Evolutionary conservation across 2,329 filamentous ascomycete species (phyloP).

Genomic region (Lithohypha guttulata): DNA sequence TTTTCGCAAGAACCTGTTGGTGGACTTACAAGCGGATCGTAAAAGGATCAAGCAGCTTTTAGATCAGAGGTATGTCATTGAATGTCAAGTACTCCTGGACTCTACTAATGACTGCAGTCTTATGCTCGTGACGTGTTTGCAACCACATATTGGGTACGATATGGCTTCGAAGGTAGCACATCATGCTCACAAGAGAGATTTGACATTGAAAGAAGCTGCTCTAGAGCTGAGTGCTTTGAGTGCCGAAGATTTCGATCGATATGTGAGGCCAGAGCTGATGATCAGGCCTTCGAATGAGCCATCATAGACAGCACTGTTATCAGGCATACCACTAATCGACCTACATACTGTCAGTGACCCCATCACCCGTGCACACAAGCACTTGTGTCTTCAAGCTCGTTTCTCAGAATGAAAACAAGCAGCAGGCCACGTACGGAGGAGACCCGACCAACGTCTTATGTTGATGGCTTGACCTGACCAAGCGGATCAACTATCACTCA

Average conservation of each 20-base stretch:
- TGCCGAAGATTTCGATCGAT: conserved; percentile 65
- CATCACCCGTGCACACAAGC: too few relatives aligned
- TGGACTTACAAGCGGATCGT: conserved; percentile 71
- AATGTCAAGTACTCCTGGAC: neutral
- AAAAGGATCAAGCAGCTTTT: conserved; percentile 69
- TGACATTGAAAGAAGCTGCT: conserved; percentile 72
- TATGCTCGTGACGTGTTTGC: conserved; percentile 86
- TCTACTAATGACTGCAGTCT: conserved; percentile 40
- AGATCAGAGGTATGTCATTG: conserved; percentile 61
- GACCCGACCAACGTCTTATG: too few relatives aligned
- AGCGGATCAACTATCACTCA: too few relatives aligned
- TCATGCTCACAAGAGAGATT: conserved; percentile 88
- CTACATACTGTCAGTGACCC: too few relatives aligned
- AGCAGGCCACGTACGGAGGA: too few relatives aligned
- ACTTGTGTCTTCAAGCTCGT: too few relatives aligned
- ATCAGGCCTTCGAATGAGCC: conserved; percentile 64
- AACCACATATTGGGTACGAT: conserved; percentile 80
- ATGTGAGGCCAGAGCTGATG: conserved; percentile 78
- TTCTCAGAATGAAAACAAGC: too few relatives aligned
- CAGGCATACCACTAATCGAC: too few relatives aligned
- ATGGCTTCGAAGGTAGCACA: conserved; percentile 81
- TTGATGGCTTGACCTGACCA: too few relatives aligned
- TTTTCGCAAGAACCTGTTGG: conserved; percentile 76
- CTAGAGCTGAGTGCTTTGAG: conserved; percentile 74
- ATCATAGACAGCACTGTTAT: too few relatives aligned